phyloP scores from a whole-genome alignment of 257 asterid species.

The Solanum neorickii region DNA sequence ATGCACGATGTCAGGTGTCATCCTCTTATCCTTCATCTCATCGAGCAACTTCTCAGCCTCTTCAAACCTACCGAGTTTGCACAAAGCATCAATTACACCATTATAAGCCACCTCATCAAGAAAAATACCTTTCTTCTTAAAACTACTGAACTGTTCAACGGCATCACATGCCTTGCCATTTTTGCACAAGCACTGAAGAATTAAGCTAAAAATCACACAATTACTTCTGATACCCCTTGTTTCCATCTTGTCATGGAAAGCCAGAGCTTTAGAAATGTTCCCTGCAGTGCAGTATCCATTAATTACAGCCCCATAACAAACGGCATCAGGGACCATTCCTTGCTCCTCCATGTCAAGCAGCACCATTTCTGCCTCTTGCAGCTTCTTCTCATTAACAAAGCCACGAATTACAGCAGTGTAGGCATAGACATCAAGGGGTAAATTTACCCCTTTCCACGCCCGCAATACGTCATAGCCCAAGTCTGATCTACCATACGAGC shows the following conservation, averaged over 20 bases:
- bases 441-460: slow-evolving; percentile 12
- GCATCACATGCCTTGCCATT: slow-evolving; percentile 42
- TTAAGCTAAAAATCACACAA: slow-evolving; percentile 39
- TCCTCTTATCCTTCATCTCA: slow-evolving; percentile 60
- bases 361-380: slow-evolving; percentile 41
- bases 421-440: slow-evolving; percentile 29
- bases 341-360: slow-evolving; percentile 43
- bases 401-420: slow-evolving; percentile 51
- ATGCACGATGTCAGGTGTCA: slow-evolving; percentile 47
- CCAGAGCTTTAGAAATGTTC: slow-evolving; percentile 37
- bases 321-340: slow-evolving; percentile 31
- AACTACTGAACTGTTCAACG: slow-evolving; percentile 29
- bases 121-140: slow-evolving; percentile 36
- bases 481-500: slow-evolving; percentile 33
- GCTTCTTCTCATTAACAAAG: slow-evolving; percentile 42
- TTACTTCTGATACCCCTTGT: slow-evolving; percentile 45
- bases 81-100: slow-evolving; percentile 52
- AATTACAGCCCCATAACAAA: slow-evolving; percentile 37
- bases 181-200: slow-evolving; percentile 67
- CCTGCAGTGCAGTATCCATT: slow-evolving; percentile 54
- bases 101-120: slow-evolving; percentile 56
- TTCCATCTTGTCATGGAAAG: slow-evolving; percentile 42
- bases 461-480: slow-evolving; percentile 25
- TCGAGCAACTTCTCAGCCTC: slow-evolving; percentile 45
- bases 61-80: slow-evolving; percentile 50